These are phyloP conservation scores for Leccinum broughii DNA, from an alignment of 768 basidiomycete genomes.

Conservation along the genomic window DNA sequence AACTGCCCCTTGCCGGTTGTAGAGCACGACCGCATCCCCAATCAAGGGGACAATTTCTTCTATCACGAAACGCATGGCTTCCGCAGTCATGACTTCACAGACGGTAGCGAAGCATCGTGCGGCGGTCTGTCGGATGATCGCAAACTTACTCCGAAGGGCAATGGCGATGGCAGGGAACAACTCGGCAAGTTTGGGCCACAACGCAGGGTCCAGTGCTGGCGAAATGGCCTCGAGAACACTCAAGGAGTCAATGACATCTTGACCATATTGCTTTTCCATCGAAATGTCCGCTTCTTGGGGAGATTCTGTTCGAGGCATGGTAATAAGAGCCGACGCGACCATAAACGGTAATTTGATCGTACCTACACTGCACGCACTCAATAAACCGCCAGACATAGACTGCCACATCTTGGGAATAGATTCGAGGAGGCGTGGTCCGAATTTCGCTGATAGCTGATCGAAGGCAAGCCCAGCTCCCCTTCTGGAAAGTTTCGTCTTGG, in stretches of 20 bases:
- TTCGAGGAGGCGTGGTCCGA: conserved; percentile 70
- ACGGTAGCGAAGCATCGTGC: conserved; percentile 86
- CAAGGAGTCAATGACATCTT: conserved; percentile 90
- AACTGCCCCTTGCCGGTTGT: conserved; percentile 85
- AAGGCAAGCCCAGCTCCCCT: conserved; percentile 88
- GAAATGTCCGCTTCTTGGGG: conserved; percentile 58
- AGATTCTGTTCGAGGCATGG: conserved; percentile 41
- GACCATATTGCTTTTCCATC: conserved; percentile 75
- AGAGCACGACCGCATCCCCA: conserved; percentile 69
- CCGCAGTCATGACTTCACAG: conserved; percentile 80
- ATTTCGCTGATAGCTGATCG: conserved; percentile 69
- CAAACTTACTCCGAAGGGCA: conserved; percentile 82
- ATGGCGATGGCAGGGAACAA: conserved; percentile 76
- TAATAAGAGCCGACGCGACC: neutral
- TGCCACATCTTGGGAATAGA: conserved; percentile 95
- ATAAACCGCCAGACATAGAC: conserved; percentile 79
- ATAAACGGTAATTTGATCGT: conserved; percentile 21
- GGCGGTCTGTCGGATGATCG: conserved; percentile 87
- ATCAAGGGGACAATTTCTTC: conserved; percentile 80
- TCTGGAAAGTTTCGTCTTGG: conserved; percentile 69
- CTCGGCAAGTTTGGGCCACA: conserved; percentile 67
- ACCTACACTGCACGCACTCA: conserved; percentile 70
- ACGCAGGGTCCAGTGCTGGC: conserved; percentile 67
- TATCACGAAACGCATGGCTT: conserved; percentile 90
- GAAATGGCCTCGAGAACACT: conserved; percentile 85